Percentiles rank a stretch among this genome's conserved stretches.
Evolutionary conservation across 305 asterid species (phyloP).

Genomic region (Fraxinus nigra): DNA sequence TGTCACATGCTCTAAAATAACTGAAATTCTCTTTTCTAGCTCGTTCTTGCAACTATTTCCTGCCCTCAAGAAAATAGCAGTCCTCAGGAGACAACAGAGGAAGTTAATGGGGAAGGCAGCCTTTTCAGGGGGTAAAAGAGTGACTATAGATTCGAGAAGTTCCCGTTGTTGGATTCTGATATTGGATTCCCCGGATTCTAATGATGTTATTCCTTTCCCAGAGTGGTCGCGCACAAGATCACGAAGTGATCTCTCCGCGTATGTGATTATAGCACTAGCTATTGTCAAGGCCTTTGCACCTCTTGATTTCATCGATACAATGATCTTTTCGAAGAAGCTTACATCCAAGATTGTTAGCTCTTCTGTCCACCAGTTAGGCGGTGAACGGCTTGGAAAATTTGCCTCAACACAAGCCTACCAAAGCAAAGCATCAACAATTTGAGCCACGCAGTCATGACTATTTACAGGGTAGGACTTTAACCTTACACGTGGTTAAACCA

Average conservation of each 20-base stretch:
- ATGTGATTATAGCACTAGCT: conserved; percentile 81
- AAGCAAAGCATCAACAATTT: no score
- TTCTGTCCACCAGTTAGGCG: conserved; percentile 98
- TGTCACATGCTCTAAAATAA: conserved; percentile 62
- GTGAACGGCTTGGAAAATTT: conserved; percentile 92
- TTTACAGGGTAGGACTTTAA: neutral
- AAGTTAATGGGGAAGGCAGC: conserved; percentile 76
- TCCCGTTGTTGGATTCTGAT: conserved; percentile 49
- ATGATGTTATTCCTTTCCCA: conserved; percentile 42
- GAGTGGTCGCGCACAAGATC: conserved; percentile 84
- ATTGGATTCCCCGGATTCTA: conserved; percentile 33
- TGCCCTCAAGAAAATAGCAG: conserved; percentile 69
- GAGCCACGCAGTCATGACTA: no score
- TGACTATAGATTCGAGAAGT: conserved; percentile 70
- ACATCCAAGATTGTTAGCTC: conserved; percentile 75
- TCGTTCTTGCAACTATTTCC: conserved; percentile 58
- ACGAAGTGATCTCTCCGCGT: conserved; percentile 67
- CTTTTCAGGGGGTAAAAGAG: conserved; percentile 64
- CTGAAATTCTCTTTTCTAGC: conserved; percentile 68
- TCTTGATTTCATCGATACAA: conserved; percentile 57
- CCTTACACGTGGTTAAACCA: neutral
- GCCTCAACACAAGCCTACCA: conserved; percentile 88
- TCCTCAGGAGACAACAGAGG: conserved; percentile 76
- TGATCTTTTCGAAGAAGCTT: conserved; percentile 55
- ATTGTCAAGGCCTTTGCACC: conserved; percentile 75